These are phyloP conservation scores for Exsudoporus frostii DNA, from an alignment of 768 basidiomycete genomes.

Conservation along the genomic window DNA sequence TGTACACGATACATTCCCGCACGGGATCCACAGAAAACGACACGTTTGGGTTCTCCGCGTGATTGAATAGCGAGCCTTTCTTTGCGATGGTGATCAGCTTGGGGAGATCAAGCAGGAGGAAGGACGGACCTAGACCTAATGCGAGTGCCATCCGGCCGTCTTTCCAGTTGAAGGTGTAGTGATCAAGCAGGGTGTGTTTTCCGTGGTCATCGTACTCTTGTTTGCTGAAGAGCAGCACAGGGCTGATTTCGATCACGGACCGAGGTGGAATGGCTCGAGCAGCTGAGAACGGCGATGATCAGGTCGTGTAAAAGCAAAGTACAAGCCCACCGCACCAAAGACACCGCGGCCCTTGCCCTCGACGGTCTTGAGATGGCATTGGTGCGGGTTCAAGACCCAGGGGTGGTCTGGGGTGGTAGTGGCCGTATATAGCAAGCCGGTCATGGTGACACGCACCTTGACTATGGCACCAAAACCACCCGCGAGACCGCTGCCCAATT, in stretches of 20 bases:
- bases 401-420: neutral
- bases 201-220: slow-evolving; percentile 70
- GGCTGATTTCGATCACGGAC: slow-evolving; percentile 79
- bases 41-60: slow-evolving; percentile 67
- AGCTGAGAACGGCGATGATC: slow-evolving; percentile 31
- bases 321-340: slow-evolving; percentile 44
- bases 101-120: neutral
- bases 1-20: slow-evolving; percentile 62
- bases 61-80: slow-evolving; percentile 80
- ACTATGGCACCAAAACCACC: slow-evolving; percentile 24
- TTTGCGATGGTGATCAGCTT: neutral
- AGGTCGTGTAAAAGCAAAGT: neutral
- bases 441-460: neutral
- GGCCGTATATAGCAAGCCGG: slow-evolving; percentile 11
- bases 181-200: slow-evolving; percentile 61
- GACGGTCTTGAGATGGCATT: slow-evolving; percentile 44
- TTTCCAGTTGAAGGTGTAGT: slow-evolving; percentile 75
- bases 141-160: slow-evolving; percentile 76
- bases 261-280: slow-evolving; percentile 39
- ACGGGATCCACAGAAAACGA: slow-evolving; percentile 54
- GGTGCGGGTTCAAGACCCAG: slow-evolving; percentile 41
- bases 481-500: slow-evolving; percentile 49
- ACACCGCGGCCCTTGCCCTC: slow-evolving; percentile 59
- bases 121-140: slow-evolving; percentile 62
- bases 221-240: slow-evolving; percentile 71